Base-by-base conservation (phyloP, 148 eudicot genomes). In the Camellia lanceoleosa region DNA sequence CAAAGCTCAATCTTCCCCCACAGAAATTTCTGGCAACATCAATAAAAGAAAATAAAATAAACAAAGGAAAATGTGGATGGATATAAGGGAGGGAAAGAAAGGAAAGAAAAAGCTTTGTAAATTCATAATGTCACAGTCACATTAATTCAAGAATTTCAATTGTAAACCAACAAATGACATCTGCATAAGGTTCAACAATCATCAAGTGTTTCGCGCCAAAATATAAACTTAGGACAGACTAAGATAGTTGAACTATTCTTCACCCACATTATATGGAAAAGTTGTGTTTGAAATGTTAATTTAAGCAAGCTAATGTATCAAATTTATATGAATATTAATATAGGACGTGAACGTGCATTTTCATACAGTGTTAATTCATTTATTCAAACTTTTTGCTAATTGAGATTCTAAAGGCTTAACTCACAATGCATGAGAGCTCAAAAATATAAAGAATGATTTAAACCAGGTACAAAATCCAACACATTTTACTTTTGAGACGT, bases 1-100 rank as follows among this genome's bases (percentile, higher is more conserved):
- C 98, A 82, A 95, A 95, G 81, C 93, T 81, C 71, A 95, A 80
- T 86, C 97, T 91, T 83, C 98, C 98, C 51, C 92, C 91, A 68
- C 86, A 88, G 81, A 83, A 95, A 95, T 85, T 74, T 95, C 98
- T 95, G 85, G 52, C 12, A 86, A 76, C 58, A 83, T 68, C 63
- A 7, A 60, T 62, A 60, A 76, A 74, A 76, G 20, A 15, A 38
- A 63, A 23, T 2, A 77, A n/a, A 41, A 42, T 52, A 20, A 20
- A 49, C 38, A 63, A 64, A 70, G 56, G 18, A 23, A 47, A 47
- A 47, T 47, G 19, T 0, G 47, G 30, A 51, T 11, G 52, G 71
- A 3, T 65, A 30, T 55, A 23, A 23, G n/a, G 18, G 16, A 30
- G 4, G 4, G 23, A 18, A 67, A 59, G 4, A 13, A 5, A 20